Evolutionary conservation across 2,329 filamentous ascomycete genomes (phyloP).

Genomic region (Beauveria sp.): DNA sequence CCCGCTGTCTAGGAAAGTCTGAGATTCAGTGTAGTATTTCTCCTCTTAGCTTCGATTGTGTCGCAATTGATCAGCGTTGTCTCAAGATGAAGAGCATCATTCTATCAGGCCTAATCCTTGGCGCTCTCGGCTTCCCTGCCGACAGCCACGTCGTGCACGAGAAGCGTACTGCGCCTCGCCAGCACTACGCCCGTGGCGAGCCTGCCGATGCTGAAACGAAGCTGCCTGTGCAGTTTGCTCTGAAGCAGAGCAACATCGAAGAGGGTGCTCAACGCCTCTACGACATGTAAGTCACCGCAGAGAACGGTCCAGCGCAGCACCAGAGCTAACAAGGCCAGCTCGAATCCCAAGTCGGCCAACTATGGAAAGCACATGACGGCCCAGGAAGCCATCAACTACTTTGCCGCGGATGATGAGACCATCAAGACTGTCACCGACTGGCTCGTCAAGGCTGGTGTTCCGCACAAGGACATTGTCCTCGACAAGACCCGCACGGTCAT

Average conservation of each 20-base stretch:
- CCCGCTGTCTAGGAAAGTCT: background rate
- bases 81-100: conserved; percentile 4
- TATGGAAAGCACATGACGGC: conserved; percentile 40
- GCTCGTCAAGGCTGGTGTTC: conserved; percentile 44
- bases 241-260: conserved; percentile 37
- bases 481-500: conserved; percentile 42
- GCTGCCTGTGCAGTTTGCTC: conserved; percentile 32
- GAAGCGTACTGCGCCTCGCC: conserved; percentile 10
- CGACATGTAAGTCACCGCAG: conserved; percentile 22
- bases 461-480: conserved; percentile 36
- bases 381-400: conserved; percentile 33
- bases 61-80: background rate
- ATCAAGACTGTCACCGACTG: conserved; percentile 43
- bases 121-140: conserved; percentile 4
- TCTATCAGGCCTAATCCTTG: conserved; percentile 3
- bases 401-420: conserved; percentile 33
- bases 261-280: conserved; percentile 33
- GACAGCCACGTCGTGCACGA: conserved; percentile 12
- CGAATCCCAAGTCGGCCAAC: conserved; percentile 34
- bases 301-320: too few relatives aligned
- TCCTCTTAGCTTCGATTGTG: background rate
- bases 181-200: conserved; percentile 8
- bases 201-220: conserved; percentile 7
- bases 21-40: background rate
- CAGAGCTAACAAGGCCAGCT: background rate